These are phyloP conservation scores for Malassezia brasiliensis DNA, from an alignment of 1,284 basidiomycete species.

Conservation along the genomic window DNA sequence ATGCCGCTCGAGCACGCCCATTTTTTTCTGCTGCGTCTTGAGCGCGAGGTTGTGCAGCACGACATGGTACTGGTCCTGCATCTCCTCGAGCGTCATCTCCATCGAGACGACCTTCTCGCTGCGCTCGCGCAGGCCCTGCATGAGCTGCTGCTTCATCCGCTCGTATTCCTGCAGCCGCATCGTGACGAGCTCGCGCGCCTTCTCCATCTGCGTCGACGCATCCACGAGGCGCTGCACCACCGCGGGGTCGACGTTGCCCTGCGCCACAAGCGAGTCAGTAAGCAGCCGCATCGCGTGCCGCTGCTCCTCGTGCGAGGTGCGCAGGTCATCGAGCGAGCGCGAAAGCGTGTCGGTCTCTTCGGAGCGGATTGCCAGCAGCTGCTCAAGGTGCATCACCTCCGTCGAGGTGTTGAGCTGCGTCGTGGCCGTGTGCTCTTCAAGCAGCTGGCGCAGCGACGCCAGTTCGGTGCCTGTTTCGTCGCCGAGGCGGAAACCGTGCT, in stretches of 20 bases:
- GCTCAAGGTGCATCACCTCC: constrained; percentile 80
- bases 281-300: constrained; percentile 74
- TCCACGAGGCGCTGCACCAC: constrained; percentile 53
- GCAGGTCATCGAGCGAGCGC: constrained; percentile 79
- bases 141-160: constrained; percentile 93
- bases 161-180: constrained; percentile 96
- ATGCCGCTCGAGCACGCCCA: constrained; percentile 95
- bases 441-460: constrained; percentile 72
- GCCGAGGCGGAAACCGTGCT: constrained; percentile 13
- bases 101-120: constrained; percentile 99
- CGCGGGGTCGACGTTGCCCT: constrained; percentile 2
- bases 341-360: constrained; percentile 78
- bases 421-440: constrained; percentile 83
- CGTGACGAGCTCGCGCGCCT: constrained; percentile 90
- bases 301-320: constrained; percentile 93
- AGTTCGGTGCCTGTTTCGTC: constrained; percentile 76
- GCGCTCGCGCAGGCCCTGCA: constrained; percentile 96
- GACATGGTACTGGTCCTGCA: constrained; percentile 97
- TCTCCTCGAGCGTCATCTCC: constrained; percentile 96
- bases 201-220: constrained; percentile 85
- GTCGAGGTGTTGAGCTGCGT: constrained; percentile 79
- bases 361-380: constrained; percentile 75
- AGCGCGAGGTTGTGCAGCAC: constrained; percentile 95
- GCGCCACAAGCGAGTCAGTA: constrained; percentile 65
- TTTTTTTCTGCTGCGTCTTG: constrained; percentile 97